phyloP scores from a whole-genome alignment of 148 eudicot genomes.

The Oxyria digyna region DNA sequence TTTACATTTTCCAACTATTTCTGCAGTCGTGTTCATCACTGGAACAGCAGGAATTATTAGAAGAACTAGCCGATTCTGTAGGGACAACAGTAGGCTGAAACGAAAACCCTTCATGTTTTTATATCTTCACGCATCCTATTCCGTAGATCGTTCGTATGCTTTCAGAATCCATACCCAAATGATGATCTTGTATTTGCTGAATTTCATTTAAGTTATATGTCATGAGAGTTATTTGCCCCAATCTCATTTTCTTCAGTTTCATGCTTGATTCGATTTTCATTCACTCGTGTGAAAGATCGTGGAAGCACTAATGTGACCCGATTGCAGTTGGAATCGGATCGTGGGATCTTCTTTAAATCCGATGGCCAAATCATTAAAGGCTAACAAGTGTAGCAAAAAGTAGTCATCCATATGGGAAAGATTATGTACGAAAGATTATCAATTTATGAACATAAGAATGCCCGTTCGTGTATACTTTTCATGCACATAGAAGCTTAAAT shows the following conservation, averaged over 20 bases:
- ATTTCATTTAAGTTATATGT: not conserved
- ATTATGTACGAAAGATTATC: too few species aligned
- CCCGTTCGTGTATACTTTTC: too few species aligned
- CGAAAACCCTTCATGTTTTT: constrained; percentile 10
- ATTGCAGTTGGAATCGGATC: too few species aligned
- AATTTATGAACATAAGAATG: too few species aligned
- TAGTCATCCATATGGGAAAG: too few species aligned
- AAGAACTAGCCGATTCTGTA: constrained; percentile 73
- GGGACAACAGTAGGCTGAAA: constrained; percentile 30
- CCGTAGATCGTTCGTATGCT: not conserved
- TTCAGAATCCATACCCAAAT: not conserved
- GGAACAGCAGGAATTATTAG: constrained; percentile 80
- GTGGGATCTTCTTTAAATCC: too few species aligned
- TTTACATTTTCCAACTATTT: not conserved
- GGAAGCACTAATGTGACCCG: too few species aligned
- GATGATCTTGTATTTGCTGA: not conserved
- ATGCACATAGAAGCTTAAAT: too few species aligned
- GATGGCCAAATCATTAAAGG: too few species aligned
- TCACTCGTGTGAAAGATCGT: too few species aligned
- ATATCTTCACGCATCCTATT: not conserved
- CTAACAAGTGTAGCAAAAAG: too few species aligned
- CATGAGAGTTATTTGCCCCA: not conserved
- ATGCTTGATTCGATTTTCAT: too few species aligned
- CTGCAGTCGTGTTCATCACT: constrained; percentile 70
- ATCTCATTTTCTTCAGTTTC: not conserved